Conservation (phyloP, 2,329 filamentous ascomycete genomes). For the Cercospora citrullina region DNA sequence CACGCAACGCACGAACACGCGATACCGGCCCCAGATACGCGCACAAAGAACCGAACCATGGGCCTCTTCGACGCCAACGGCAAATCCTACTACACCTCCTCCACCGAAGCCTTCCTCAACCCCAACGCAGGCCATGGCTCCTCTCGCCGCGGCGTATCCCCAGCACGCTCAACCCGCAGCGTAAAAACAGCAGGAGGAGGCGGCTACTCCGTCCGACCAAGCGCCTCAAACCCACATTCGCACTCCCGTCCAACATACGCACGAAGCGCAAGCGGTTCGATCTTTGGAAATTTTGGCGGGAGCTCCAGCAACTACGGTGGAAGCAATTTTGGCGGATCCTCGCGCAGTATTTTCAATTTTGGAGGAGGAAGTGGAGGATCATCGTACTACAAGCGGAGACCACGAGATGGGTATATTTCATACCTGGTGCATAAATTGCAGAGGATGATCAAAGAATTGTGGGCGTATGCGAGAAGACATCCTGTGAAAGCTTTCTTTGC, state of each 20-base stretch:
- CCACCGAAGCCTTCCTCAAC: constrained; percentile 27
- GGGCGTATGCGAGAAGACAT: constrained; percentile 78
- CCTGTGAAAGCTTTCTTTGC: constrained; percentile 86
- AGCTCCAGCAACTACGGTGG: neutral
- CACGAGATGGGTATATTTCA: constrained; percentile 74
- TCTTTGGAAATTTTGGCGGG: constrained; percentile 26
- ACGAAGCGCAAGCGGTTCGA: constrained; percentile 23
- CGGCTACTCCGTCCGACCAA: constrained; percentile 33
- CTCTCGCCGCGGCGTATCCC: constrained; percentile 27
- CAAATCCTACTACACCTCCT: constrained; percentile 32
- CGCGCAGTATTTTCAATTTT: constrained; percentile 33
- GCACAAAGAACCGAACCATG: constrained; percentile 27
- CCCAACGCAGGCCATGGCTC: constrained; percentile 14
- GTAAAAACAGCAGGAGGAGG: constrained; percentile 21
- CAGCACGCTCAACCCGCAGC: constrained; percentile 24
- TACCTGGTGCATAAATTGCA: constrained; percentile 74
- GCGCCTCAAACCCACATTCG: constrained; percentile 14
- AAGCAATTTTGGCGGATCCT: constrained; percentile 10
- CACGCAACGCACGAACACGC: constrained; percentile 4
- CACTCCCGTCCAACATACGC: constrained; percentile 19
- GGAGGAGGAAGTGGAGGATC: constrained; percentile 47
- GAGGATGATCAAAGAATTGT: constrained; percentile 75
- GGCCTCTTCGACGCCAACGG: constrained; percentile 34
- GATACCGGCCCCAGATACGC: neutral
- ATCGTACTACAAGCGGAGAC: constrained; percentile 74